A percentile compares a stretch with the other conserved stretches of the same genome.
These are phyloP conservation scores for Candida loeiensis DNA, from an alignment of 805 yeast genomes.

Conservation along the genomic window DNA sequence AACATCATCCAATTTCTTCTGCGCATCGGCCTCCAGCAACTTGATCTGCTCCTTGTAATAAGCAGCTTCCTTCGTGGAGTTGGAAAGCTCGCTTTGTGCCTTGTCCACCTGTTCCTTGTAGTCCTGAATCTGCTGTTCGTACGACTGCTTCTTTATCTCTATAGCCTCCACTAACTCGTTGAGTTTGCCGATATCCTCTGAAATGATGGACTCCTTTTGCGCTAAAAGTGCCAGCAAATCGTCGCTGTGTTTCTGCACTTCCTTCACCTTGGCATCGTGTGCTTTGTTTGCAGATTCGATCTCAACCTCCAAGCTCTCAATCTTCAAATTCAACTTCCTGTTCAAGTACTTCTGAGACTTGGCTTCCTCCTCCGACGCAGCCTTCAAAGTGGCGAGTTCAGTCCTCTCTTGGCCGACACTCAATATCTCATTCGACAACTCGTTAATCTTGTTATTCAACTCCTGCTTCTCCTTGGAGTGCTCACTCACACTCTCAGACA, in stretches of 20 bases:
- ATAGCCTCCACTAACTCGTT: conserved; percentile 24
- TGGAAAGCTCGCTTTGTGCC: conserved; percentile 9
- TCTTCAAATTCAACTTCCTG: conserved; percentile 9
- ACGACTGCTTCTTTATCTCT: conserved; percentile 14
- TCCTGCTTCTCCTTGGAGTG: conserved; percentile 15
- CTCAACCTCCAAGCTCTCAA: conserved; percentile 30
- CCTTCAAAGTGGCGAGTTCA: neutral
- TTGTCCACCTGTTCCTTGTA: conserved; percentile 12
- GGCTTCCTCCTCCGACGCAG: conserved; percentile 8
- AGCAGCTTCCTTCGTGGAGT: conserved; percentile 14
- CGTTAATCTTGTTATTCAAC: conserved; percentile 15
- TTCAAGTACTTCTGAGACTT: conserved; percentile 8
- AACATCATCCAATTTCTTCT: conserved; percentile 53
- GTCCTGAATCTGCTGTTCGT: conserved; percentile 12
- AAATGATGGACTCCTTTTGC: conserved; percentile 30
- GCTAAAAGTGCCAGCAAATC: conserved; percentile 9
- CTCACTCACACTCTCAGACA: conserved; percentile 12
- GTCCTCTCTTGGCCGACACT: conserved; percentile 13
- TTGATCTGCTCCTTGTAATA: conserved; percentile 23
- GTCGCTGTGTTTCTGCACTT: conserved; percentile 5
- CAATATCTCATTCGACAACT: conserved; percentile 11
- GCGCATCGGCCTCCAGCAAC: conserved; percentile 47
- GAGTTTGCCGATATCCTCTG: conserved; percentile 29
- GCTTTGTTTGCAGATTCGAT: neutral
- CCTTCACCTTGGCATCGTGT: conserved; percentile 1